A percentile compares a stretch with the other conserved stretches of the same genome.
These are phyloP conservation scores for Catharanthus roseus DNA, from an alignment of 257 asterid genomes.

Conservation along the genomic window DNA sequence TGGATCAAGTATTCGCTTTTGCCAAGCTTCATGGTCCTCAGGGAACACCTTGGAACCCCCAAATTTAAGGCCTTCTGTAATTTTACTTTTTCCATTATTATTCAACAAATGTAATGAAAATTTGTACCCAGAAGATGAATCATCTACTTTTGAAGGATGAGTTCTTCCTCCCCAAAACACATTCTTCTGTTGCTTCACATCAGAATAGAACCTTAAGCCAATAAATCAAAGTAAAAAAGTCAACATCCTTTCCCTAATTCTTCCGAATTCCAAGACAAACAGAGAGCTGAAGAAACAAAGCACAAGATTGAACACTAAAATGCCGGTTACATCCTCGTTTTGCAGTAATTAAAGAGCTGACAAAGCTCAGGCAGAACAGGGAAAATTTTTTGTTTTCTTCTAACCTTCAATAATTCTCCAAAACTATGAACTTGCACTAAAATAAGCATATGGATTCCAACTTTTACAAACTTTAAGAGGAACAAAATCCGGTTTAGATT, in stretches of 20 bases:
- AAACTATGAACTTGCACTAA: neutral
- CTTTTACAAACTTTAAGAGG: constrained; percentile 11
- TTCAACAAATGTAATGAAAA: constrained; percentile 31
- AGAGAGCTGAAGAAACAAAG: neutral
- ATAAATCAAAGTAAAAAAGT: constrained; percentile 23
- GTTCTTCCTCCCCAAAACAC: constrained; percentile 49
- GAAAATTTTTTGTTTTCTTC: neutral
- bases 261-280: constrained; percentile 1
- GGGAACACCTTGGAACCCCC: constrained; percentile 56
- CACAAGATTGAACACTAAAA: neutral
- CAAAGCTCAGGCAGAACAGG: neutral
- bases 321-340: neutral
- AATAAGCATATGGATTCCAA: constrained; percentile 1
- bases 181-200: constrained; percentile 50
- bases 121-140: constrained; percentile 40
- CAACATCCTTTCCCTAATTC: constrained; percentile 9
- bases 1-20: constrained; percentile 75
- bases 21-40: constrained; percentile 51
- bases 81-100: constrained; percentile 42
- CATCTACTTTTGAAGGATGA: constrained; percentile 34
- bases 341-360: neutral
- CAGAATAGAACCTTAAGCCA: constrained; percentile 64
- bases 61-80: constrained; percentile 38
- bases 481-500: constrained; percentile 20
- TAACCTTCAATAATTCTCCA: neutral